Base-by-base conservation (phyloP, 352 stramenopile species). In the Pythium utonaiense region DNA sequence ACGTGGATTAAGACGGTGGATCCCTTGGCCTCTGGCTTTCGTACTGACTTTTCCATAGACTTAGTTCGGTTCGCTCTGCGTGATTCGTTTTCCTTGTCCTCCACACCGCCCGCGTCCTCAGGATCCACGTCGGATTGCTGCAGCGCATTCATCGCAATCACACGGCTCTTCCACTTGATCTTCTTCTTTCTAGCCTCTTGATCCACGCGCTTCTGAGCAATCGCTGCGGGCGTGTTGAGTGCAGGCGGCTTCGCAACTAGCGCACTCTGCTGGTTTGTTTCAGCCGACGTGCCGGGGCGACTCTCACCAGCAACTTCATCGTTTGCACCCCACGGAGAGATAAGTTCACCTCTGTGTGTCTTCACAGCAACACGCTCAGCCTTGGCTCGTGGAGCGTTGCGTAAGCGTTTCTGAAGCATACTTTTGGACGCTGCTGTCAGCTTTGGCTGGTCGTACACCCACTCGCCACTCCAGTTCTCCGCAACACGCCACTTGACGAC, bases 401-500 rank as follows among this genome's bases (percentile, higher is more conserved):
- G 67, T 40, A 89, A 33, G 13, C 41, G 65, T 50, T 84, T 83
- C 28, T 75, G 54, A 3, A 87, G 57, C 14, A 58, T 30, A 1
- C 52, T 28, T 52, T 87, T 89, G 27, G 66, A 74, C 24, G 64
- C 59, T 17, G 59, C 51, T 3, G 56, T 36, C 14, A 84, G 65
- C n/a, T 49, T 60, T 12, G 54, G 33, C 47, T 89, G 79, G 7
- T 73, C 63, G 30, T 81, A 87, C 9, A 86, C 52, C 79, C 79
- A 89, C 48, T 87, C 77, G 8, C 79, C 79, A 40, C 77, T 83
- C 77, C 79, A 89, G 13, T 79, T 84, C 19, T 71, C 73, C 5
- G 64, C 74, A 31, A 89, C 69, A 38, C 55, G 63, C 79, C 79
- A 89, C 33, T 73, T 58, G 24, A 80, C 55, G 25, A 53, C 19